These are phyloP conservation scores for Gynostemma pentaphyllum DNA, from an alignment of 306 rosid genomes.

Conservation along the genomic window DNA sequence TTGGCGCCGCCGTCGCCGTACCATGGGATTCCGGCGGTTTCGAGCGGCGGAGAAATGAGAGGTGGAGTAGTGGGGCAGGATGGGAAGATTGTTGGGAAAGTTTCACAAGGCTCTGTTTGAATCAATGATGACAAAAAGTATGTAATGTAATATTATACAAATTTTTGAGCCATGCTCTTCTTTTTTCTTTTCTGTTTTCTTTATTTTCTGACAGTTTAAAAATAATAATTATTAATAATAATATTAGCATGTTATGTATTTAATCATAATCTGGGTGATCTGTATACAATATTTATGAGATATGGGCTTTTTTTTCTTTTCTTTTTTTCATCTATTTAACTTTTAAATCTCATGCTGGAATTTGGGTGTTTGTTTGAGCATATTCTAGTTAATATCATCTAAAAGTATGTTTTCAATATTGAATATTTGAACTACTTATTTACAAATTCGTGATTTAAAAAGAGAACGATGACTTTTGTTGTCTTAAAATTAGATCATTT, in stretches of 20 bases:
- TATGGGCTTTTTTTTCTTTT: not conserved
- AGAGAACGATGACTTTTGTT: no score
- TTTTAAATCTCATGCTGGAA: no score
- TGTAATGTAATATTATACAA: not conserved
- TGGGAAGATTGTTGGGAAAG: constrained; percentile 47
- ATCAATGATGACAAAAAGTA: not conserved
- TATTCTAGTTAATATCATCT: no score
- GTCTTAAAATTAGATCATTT: no score
- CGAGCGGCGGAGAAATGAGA: constrained; percentile 23
- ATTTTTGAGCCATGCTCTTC: not conserved
- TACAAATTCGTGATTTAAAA: no score
- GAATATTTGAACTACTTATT: no score
- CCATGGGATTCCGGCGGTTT: constrained; percentile 29
- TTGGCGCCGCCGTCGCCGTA: constrained; percentile 25
- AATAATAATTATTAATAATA: no score
- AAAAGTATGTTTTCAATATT: no score
- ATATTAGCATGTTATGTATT: not conserved
- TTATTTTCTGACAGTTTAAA: no score
- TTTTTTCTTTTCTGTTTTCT: not conserved
- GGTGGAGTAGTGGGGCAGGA: constrained; percentile 50
- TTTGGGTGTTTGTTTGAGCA: no score
- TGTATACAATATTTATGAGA: not conserved
- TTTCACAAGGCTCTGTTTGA: constrained; percentile 65
- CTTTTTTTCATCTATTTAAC: not conserved
- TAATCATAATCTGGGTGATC: not conserved